Evolutionary conservation across 768 basidiomycete genomes (phyloP).

Genomic region (Auriscalpium microsporum): DNA sequence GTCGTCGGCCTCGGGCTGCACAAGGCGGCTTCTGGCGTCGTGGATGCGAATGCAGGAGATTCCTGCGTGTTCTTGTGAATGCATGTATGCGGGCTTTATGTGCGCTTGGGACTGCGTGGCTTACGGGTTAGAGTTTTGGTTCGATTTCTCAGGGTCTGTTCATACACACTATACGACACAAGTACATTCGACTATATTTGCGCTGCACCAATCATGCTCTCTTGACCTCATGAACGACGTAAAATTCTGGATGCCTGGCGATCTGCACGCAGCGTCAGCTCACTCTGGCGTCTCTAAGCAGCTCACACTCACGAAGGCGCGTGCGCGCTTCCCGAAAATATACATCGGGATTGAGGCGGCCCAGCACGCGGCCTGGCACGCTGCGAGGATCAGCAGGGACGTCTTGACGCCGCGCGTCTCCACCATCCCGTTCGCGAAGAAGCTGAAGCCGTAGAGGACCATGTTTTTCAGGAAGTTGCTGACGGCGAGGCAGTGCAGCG

Average conservation of each 20-base stretch:
- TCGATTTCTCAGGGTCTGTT: background rate
- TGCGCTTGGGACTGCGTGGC: background rate
- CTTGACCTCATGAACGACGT: background rate
- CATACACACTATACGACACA: background rate
- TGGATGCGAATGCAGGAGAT: background rate
- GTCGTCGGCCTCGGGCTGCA: too few relatives aligned
- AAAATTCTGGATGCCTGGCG: background rate
- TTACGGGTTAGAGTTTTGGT: background rate
- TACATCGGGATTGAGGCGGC: constrained; percentile 36
- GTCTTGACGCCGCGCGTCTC: constrained; percentile 28
- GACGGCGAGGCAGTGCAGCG: constrained; percentile 33
- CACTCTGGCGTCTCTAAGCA: background rate
- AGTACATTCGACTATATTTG: background rate
- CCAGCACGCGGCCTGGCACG: constrained; percentile 34
- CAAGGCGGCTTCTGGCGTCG: background rate
- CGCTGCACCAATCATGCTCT: background rate
- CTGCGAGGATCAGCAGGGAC: constrained; percentile 32
- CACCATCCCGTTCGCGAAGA: constrained; percentile 37
- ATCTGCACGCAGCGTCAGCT: background rate
- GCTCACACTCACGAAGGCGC: constrained; percentile 30
- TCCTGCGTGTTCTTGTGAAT: constrained; percentile 4
- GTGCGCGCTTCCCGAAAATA: constrained; percentile 33
- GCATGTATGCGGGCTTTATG: background rate
- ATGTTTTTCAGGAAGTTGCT: constrained; percentile 38
- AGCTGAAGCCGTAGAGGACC: constrained; percentile 36